These are phyloP conservation scores for Botrytis deweyae DNA, from an alignment of 2,329 filamentous ascomycete genomes.

Conservation along the genomic window DNA sequence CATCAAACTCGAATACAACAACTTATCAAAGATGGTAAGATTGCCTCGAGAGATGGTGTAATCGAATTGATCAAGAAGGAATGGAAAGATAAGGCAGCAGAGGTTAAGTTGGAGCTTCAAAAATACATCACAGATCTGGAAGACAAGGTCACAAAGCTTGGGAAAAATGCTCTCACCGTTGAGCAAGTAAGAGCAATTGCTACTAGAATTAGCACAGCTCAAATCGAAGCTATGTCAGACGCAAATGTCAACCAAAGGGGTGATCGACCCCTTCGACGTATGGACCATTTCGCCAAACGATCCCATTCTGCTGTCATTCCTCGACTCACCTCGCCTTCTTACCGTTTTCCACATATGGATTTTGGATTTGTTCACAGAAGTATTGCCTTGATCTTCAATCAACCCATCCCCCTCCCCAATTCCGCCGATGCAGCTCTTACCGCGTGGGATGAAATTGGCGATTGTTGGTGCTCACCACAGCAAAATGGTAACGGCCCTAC, in stretches of 20 bases:
- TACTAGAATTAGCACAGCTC: conserved; percentile 26
- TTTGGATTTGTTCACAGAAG: conserved; percentile 1
- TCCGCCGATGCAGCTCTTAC: conserved; percentile 58
- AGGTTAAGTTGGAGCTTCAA: conserved; percentile 28
- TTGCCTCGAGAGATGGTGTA: conserved; percentile 48
- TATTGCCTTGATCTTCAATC: conserved; percentile 29
- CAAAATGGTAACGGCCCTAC: conserved; percentile 53
- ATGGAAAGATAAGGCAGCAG: conserved; percentile 48
- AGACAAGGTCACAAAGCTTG: conserved; percentile 24
- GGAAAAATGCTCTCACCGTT: conserved; percentile 22
- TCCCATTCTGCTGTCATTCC: conserved; percentile 41
- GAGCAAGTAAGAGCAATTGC: conserved; percentile 30
- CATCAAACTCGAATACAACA: conserved; percentile 26
- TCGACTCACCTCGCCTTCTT: conserved; percentile 41
- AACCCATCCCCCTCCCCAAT: conserved; percentile 33
- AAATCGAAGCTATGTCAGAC: conserved; percentile 34
- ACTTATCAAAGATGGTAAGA: conserved; percentile 28
- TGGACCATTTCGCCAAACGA: conserved; percentile 73
- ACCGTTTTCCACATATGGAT: conserved; percentile 39
- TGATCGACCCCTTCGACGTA: conserved; percentile 40
- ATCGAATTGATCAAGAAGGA: conserved; percentile 92
- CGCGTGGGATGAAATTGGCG: conserved; percentile 74
- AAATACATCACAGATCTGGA: conserved; percentile 27
- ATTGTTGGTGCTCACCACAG: conserved; percentile 79
- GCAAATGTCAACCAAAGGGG: conserved; percentile 30